These are phyloP conservation scores for Lactarius sanguifluus DNA, from an alignment of 768 basidiomycete genomes.

Conservation along the genomic window DNA sequence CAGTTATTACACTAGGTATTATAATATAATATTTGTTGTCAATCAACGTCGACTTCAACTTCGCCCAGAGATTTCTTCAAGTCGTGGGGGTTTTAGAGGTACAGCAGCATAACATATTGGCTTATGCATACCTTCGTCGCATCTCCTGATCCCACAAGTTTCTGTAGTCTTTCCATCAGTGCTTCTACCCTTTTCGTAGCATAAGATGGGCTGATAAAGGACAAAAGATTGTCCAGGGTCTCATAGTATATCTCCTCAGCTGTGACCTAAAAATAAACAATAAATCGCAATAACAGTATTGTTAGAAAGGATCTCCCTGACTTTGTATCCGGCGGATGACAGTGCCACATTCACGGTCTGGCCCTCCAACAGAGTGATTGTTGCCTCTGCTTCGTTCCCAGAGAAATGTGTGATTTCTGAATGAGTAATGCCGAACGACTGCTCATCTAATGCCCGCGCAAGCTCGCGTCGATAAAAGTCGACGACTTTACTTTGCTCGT, in stretches of 20 bases:
- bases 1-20: slow-evolving; percentile 1
- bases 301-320: not conserved
- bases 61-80: not conserved
- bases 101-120: not conserved
- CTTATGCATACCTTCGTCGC: not conserved
- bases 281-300: not conserved
- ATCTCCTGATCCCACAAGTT: not conserved
- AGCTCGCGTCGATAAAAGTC: slow-evolving; percentile 28
- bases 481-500: not conserved
- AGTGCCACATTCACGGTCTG: slow-evolving; percentile 19
- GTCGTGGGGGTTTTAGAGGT: not conserved
- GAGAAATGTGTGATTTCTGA: slow-evolving; percentile 9
- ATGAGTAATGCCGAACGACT: slow-evolving; percentile 20
- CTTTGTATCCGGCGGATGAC: slow-evolving; percentile 25
- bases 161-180: slow-evolving; percentile 17
- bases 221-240: slow-evolving; percentile 28
- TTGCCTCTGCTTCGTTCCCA: slow-evolving; percentile 20
- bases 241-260: slow-evolving; percentile 19
- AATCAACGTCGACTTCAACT: not conserved
- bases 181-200: slow-evolving; percentile 10
- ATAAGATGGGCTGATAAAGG: slow-evolving; percentile 20
- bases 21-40: slow-evolving; percentile 6
- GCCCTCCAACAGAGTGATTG: slow-evolving; percentile 23
- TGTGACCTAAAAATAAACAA: slow-evolving; percentile 11
- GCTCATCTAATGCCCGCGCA: slow-evolving; percentile 22